These are phyloP conservation scores for Botryotinia convoluta DNA, from an alignment of 2,329 filamentous ascomycete genomes.

Conservation along the genomic window DNA sequence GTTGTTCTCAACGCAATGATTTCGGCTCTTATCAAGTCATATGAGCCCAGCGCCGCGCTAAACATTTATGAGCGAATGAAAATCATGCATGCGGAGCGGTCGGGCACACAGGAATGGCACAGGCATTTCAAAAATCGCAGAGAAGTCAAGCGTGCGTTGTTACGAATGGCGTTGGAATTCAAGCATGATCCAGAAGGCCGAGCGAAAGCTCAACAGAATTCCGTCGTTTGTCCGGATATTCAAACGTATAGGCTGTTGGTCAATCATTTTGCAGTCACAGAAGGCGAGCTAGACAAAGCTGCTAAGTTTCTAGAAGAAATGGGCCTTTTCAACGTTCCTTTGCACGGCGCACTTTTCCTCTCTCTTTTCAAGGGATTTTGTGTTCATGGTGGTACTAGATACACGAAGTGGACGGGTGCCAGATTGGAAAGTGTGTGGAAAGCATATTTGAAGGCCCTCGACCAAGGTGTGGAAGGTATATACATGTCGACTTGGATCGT, in stretches of 20 bases:
- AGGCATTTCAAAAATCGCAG: constrained; percentile 38
- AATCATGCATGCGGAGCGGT: constrained; percentile 33
- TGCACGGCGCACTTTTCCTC: constrained; percentile 76
- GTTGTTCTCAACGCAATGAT: constrained; percentile 85
- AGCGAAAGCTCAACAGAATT: constrained; percentile 54
- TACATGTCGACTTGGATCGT: constrained; percentile 60
- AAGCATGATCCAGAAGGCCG: constrained; percentile 55
- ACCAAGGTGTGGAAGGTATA: constrained; percentile 46
- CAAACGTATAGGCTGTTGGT: constrained; percentile 79
- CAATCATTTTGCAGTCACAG: constrained; percentile 64
- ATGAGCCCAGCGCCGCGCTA: constrained; percentile 74
- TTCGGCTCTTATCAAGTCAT: constrained; percentile 69
- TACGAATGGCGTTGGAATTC: constrained; percentile 55
- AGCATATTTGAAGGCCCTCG: constrained; percentile 58
- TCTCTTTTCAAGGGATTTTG: constrained; percentile 81
- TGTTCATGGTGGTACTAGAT: constrained; percentile 62
- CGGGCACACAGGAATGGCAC: constrained; percentile 36
- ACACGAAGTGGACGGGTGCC: constrained; percentile 68
- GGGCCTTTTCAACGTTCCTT: constrained; percentile 62
- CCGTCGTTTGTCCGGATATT: constrained; percentile 69
- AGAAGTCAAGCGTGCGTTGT: constrained; percentile 52
- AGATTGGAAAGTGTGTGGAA: constrained; percentile 67
- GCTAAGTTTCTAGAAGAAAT: constrained; percentile 77
- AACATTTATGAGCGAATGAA: constrained; percentile 86
- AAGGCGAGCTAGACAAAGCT: constrained; percentile 71